Conservation (phyloP, 2,329 filamentous ascomycete species). For the Emergomyces pasteurianus region DNA sequence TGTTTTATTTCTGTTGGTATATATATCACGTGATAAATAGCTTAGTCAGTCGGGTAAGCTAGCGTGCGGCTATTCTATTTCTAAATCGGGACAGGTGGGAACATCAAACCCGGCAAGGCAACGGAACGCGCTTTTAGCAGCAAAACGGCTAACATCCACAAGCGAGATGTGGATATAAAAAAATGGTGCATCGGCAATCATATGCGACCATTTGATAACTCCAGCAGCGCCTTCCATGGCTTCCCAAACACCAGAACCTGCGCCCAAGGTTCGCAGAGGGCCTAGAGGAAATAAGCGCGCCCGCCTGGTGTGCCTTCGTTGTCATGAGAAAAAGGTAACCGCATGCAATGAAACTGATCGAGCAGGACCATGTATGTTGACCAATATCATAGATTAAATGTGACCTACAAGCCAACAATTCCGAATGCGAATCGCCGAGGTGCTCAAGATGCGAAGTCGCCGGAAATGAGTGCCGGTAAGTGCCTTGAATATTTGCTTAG, state of each 20-base stretch:
- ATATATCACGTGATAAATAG: not conserved
- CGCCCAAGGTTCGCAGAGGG: not conserved
- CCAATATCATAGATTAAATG: conserved; percentile 4
- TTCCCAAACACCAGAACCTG: not conserved
- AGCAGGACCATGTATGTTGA: not conserved
- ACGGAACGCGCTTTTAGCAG: not conserved
- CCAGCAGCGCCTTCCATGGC: not conserved
- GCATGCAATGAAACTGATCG: not conserved
- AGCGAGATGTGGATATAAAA: not conserved
- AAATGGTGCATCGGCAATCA: conserved; percentile 2
- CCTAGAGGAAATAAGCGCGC: conserved; percentile 4
- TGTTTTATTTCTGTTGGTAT: not conserved
- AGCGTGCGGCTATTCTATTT: not conserved
- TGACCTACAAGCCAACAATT: conserved; percentile 2
- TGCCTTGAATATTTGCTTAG: not conserved
- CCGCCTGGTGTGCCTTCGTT: conserved; percentile 1
- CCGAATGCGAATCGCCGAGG: not conserved
- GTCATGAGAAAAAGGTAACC: conserved; percentile 5
- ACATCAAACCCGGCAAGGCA: not conserved
- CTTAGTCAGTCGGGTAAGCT: not conserved
- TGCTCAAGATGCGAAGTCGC: conserved; percentile 1
- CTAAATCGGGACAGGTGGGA: conserved; percentile 1
- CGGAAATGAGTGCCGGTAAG: conserved; percentile 6
- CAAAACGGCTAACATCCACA: not conserved
- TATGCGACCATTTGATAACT: not conserved